Base-by-base conservation (phyloP, 495 filamentous ascomycete species). In the Penicillium canariense region DNA sequence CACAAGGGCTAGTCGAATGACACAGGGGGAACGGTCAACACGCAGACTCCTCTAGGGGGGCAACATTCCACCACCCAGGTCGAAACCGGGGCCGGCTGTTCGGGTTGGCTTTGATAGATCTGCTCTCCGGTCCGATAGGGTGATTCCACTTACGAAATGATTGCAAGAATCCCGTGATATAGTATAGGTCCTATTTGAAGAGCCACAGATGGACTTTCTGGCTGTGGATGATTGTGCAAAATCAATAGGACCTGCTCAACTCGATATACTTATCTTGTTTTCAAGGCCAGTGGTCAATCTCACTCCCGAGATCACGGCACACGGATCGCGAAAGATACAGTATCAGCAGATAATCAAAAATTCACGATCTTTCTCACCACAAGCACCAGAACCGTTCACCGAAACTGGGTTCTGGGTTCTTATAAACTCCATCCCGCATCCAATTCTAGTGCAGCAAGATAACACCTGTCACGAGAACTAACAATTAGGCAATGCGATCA, bases 361-460 rank as follows among this genome's bases (percentile, higher is more conserved):
- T 15, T 6, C 6, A 6, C 25, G 10, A 18, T 6, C n/a, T 32
- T 18, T 34, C 18, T 39, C 9, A 20, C 17, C n/a, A 25, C 12
- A 36, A 48, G 1, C 15, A 5, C 30, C 45, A 12, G 25, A 55
- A 55, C 4, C 14, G 38, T 32, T 44, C 50, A 62, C 59, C 59
- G 59, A 47, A 17, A 27, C 14, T 31, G 20, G 14, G 18, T n/a
- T n/a, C n/a, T n/a, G n/a, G n/a, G n/a, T 22, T 11, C 12, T n/a
- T 14, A 6, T 5, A 9, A n/a, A 2, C 11, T 32, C 7, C 14
- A 28, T 45, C 31, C 59, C 59, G 55, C 28, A 28, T 43, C 12
- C 14, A 54, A 23, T 61, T 61, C n/a, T n/a, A 50, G 55, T 54
- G 34, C n/a, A n/a, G 14, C 50, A 36, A 35, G 17, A 4, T 11